Conservation (phyloP, 78 protist genomes). For the slime mould (Dictyostelium discoideum) region dicty_2.7 NC_007091.3:1394501-1395000, state of each 20-base stretch:
- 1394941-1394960: not conserved
- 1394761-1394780: not conserved
- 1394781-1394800: too few species aligned
- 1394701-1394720: not conserved
- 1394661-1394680: too few species aligned
- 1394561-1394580: too few species aligned
- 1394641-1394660: not conserved
- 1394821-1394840: too few species aligned
- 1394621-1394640: not conserved
- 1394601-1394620: conserved; percentile 9
- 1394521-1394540: not conserved
- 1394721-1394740: not conserved
- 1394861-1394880: too few species aligned
- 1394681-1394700: not conserved
- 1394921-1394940: too few species aligned
- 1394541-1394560: not conserved
- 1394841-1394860: too few species aligned
- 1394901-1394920: not conserved
- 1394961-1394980: not conserved
- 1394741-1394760: not conserved
- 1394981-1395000: not conserved
- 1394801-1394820: too few species aligned
- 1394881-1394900: too few species aligned
- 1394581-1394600: not conserved
- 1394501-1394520: not conserved